Conservation (phyloP, 2,329 filamentous ascomycete species). For the Ascocoryne sarcoides region DNA sequence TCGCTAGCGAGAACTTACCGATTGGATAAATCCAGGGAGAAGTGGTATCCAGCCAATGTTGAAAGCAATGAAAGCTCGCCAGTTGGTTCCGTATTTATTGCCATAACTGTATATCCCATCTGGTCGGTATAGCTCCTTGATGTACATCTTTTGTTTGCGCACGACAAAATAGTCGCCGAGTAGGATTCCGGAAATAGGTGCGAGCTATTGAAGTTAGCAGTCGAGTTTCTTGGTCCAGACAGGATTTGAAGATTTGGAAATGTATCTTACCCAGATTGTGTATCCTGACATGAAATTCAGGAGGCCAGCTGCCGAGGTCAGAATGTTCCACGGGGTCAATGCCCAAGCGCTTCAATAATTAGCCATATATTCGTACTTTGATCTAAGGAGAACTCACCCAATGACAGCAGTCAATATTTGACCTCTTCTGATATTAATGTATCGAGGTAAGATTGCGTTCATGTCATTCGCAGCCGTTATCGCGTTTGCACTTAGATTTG, state of each 20-base stretch:
- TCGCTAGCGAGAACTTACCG: no score
- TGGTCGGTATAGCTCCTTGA: background rate
- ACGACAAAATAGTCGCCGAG: background rate
- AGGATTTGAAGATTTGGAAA: no score
- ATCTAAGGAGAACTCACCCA: no score
- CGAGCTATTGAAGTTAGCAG: no score
- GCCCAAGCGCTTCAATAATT: no score
- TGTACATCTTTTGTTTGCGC: background rate
- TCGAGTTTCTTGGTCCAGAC: no score
- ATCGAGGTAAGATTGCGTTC: slow-evolving; percentile 40
- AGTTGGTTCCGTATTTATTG: slow-evolving; percentile 21
- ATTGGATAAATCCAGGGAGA: no score
- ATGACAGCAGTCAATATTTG: slow-evolving; percentile 37
- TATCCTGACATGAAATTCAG: background rate
- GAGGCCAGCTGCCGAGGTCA: slow-evolving; percentile 22
- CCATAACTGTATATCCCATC: slow-evolving; percentile 16
- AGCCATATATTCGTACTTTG: no score
- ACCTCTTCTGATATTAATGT: slow-evolving; percentile 47
- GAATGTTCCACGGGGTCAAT: slow-evolving; percentile 17
- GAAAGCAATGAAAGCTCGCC: slow-evolving; percentile 21
- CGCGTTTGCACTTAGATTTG: slow-evolving; percentile 40
- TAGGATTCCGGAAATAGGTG: slow-evolving; percentile 3
- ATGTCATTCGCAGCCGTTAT: slow-evolving; percentile 45
- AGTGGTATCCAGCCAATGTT: slow-evolving; percentile 19
- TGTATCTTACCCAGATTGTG: background rate